Base-by-base conservation (phyloP, 75 land plant species). In the Gnetum montanum region DNA sequence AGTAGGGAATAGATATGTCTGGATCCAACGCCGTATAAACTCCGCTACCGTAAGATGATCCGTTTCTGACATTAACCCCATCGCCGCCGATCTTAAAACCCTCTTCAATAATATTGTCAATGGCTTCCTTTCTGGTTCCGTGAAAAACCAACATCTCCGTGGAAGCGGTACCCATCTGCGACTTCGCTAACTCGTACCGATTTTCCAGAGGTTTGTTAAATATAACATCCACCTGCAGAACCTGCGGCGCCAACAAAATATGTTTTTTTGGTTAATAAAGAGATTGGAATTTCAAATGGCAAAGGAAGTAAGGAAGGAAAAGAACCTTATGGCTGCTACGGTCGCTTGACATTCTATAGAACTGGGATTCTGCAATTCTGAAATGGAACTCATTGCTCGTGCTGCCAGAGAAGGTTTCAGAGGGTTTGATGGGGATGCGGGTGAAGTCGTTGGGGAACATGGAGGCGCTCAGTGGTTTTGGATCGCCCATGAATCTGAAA, bases 11-110 rank as follows among this genome's bases (percentile, higher is more conserved):
- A 16, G 69, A 66, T 58, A 60, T 60, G 27, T 66, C 69, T 2
- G 69, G 69, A 34, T 66, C 62, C 10, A 24, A 18, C 11, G 69
- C 69, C 24, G 69, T 66, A 37, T 66, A 66, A 23, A 66, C 66
- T 23, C 69, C 69, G 8, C 4, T 25, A 12, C 69, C 69, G 26
- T 47, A 66, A 4, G 3, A 11, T 30, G 66, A 53, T 1, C 69
- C 69, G 25, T 7, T 41, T 23, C 49, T 46, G 2, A 66, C 62
- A 18, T 43, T 26, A 7, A 66, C 65, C 13, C 64, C 69, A 27
- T 59, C 0, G 4, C 69, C 69, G 34, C 69, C 69, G 3, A 66
- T 57, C 49, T 60, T 66, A 44, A 66, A 66, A 15, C 69, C 69
- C 28, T 66, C 69, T 19, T 31, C 36, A 0, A 37, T 53, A 57